These are phyloP conservation scores for Cercis canadensis DNA, from an alignment of 306 rosid genomes.

Conservation along the genomic window DNA sequence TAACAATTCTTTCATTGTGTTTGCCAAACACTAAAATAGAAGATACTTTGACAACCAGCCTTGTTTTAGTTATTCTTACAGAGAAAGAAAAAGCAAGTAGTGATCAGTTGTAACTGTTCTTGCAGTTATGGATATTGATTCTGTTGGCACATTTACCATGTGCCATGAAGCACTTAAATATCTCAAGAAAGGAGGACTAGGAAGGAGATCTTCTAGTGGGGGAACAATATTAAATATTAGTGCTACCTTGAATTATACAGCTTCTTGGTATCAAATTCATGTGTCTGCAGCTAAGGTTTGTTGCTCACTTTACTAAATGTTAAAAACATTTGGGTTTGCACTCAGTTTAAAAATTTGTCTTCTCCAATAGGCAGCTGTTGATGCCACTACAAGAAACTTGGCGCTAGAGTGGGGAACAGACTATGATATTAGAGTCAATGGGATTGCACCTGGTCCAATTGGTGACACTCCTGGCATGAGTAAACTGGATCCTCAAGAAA, in stretches of 20 bases:
- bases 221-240: slow-evolving; percentile 80
- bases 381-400: slow-evolving; percentile 91
- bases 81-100: too few species aligned
- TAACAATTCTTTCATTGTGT: too few species aligned
- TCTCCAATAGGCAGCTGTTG: slow-evolving; percentile 85
- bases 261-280: slow-evolving; percentile 92
- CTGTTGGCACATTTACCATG: slow-evolving; percentile 98
- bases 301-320: slow-evolving; percentile 17
- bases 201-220: slow-evolving; percentile 66
- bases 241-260: slow-evolving; percentile 89
- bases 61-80: too few species aligned
- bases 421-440: slow-evolving; percentile 88
- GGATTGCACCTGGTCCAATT: slow-evolving; percentile 96
- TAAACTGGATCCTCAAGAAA: slow-evolving; percentile 82
- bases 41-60: too few species aligned
- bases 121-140: slow-evolving; percentile 91
- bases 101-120: slow-evolving; percentile 29
- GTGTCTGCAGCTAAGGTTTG: slow-evolving; percentile 94
- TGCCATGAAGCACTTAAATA: slow-evolving; percentile 84
- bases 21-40: too few species aligned
- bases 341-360: background rate
- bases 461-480: slow-evolving; percentile 84
- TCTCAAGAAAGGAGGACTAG: slow-evolving; percentile 89
- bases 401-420: slow-evolving; percentile 98
- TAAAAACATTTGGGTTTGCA: slow-evolving; percentile 19